These are phyloP conservation scores for Pichia sp. DNA, from an alignment of 1,139 yeast genomes.

Conservation along the genomic window DNA sequence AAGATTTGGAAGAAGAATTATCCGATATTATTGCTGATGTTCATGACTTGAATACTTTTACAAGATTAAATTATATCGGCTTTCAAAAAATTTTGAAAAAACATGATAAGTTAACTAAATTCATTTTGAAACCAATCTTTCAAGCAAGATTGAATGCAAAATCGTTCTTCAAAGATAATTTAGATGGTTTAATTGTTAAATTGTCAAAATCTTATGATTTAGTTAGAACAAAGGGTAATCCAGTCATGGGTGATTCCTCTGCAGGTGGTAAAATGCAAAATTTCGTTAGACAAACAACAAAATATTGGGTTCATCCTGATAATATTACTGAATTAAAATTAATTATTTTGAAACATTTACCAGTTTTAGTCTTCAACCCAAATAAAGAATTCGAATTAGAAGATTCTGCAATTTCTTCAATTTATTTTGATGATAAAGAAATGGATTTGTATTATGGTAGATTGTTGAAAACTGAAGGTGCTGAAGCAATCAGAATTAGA, in stretches of 20 bases:
- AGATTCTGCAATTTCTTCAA: slow-evolving; percentile 93
- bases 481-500: slow-evolving; percentile 94
- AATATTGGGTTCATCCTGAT: slow-evolving; percentile 99
- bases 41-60: slow-evolving; percentile 90
- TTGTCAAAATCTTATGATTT: slow-evolving; percentile 83
- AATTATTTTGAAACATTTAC: slow-evolving; percentile 86
- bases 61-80: slow-evolving; percentile 89
- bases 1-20: slow-evolving; percentile 83
- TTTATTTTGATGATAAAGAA: slow-evolving; percentile 83
- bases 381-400: slow-evolving; percentile 92
- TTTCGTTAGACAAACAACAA: slow-evolving; percentile 96
- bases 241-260: slow-evolving; percentile 86
- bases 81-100: slow-evolving; percentile 93
- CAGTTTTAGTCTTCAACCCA: slow-evolving; percentile 92
- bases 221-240: slow-evolving; percentile 93
- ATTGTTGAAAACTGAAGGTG: slow-evolving; percentile 94
- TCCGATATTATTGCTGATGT: slow-evolving; percentile 95
- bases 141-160: slow-evolving; percentile 87
- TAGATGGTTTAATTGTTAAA: slow-evolving; percentile 82
- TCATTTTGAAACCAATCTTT: slow-evolving; percentile 82
- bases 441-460: slow-evolving; percentile 92
- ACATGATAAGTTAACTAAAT: slow-evolving; percentile 83
- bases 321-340: slow-evolving; percentile 95
- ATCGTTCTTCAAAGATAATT: slow-evolving; percentile 92
- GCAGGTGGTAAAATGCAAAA: slow-evolving; percentile 98